Evolutionary conservation across 1,284 basidiomycete species (phyloP).

Genomic region (Omphalotus olearius): DNA sequence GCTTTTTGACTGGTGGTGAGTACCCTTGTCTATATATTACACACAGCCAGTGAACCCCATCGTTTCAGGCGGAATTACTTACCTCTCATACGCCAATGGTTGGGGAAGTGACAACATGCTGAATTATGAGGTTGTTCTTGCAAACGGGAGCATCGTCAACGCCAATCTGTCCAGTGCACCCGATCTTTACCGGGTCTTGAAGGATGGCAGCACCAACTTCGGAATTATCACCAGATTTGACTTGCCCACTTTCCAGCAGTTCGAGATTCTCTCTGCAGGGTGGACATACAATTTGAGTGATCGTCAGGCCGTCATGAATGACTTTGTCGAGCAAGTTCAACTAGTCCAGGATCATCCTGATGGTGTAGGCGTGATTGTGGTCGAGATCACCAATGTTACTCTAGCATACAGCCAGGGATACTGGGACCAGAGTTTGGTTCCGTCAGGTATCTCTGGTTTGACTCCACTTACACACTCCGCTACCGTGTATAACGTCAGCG

Average conservation of each 20-base stretch:
- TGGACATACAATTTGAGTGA: not conserved
- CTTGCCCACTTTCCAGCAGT: not conserved
- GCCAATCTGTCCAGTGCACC: not conserved
- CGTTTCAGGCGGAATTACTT: not conserved
- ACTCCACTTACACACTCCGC: too few species aligned
- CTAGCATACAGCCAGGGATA: too few species aligned
- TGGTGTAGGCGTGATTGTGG: too few species aligned
- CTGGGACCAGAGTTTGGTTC: too few species aligned
- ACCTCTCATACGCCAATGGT: not conserved
- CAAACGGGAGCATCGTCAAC: not conserved
- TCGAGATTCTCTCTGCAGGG: not conserved
- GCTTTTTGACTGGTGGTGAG: constrained; percentile 11
- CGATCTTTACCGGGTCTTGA: constrained; percentile 10
- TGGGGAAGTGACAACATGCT: not conserved
- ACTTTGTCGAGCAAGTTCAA: not conserved
- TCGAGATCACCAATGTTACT: too few species aligned
- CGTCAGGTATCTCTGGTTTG: too few species aligned
- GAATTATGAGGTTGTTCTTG: constrained; percentile 4
- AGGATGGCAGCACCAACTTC: constrained; percentile 8
- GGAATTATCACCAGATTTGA: constrained; percentile 7
- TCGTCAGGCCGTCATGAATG: not conserved
- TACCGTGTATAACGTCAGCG: not conserved
- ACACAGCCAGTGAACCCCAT: too few species aligned
- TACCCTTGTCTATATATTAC: too few species aligned
- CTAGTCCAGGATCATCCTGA: too few species aligned